phyloP scores from a whole-genome alignment of 306 rosid genomes.

The Malus fusca region DNA sequence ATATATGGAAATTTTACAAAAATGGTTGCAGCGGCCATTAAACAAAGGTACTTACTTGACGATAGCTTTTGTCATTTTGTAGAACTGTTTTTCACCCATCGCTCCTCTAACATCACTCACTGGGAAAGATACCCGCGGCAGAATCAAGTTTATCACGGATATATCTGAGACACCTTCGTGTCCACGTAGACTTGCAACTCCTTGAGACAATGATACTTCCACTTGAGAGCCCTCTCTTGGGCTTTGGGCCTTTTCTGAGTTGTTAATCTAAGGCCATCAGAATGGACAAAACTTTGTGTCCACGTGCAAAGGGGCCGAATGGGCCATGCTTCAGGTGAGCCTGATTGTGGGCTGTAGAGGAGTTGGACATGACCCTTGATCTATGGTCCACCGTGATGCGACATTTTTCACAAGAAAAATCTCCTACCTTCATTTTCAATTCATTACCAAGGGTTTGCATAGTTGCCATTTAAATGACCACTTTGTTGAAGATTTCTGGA shows the following conservation, averaged over 20 bases:
- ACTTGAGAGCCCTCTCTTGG: too few species aligned
- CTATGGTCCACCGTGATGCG: neutral
- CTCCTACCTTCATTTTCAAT: too few species aligned
- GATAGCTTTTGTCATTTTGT: conserved; percentile 51
- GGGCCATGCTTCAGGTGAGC: neutral
- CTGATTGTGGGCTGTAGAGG: neutral
- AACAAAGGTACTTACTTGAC: conserved; percentile 48
- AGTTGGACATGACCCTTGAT: too few species aligned
- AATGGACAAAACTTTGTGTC: neutral
- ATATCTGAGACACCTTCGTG: conserved; percentile 19
- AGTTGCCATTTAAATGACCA: too few species aligned
- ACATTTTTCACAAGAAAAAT: too few species aligned
- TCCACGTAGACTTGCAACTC: conserved; percentile 4
- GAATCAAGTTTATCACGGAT: conserved; percentile 13
- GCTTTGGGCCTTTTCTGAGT: too few species aligned
- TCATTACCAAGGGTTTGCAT: too few species aligned
- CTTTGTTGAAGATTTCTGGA: too few species aligned
- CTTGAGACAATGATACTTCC: too few species aligned
- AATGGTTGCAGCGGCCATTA: too few species aligned
- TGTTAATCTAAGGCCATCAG: neutral
- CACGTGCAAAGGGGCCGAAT: neutral
- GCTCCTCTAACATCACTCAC: conserved; percentile 44
- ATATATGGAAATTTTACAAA: too few species aligned
- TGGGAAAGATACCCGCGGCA: conserved; percentile 35
- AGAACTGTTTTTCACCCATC: conserved; percentile 61